These are phyloP conservation scores for Insectozyma bohioensis DNA, from an alignment of 1,139 yeast genomes.

Conservation along the genomic window DNA sequence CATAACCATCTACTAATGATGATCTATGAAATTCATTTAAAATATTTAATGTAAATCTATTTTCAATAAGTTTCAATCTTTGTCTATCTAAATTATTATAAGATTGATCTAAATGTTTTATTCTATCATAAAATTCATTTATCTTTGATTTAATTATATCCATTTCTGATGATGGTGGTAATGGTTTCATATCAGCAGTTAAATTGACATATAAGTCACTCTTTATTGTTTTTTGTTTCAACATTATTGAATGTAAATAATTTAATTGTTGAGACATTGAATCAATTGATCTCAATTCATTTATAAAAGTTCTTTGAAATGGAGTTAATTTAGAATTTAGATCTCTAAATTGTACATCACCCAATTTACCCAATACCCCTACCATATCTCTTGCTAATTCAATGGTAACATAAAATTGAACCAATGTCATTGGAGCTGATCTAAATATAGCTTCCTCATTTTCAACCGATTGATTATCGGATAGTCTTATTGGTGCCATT, in stretches of 20 bases:
- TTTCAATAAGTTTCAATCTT: conserved; percentile 29
- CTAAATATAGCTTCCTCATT: conserved; percentile 38
- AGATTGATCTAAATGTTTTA: conserved; percentile 35
- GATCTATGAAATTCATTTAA: conserved; percentile 30
- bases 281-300: conserved; percentile 65
- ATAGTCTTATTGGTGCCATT: conserved; percentile 11
- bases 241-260: conserved; percentile 36
- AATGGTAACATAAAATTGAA: conserved; percentile 88
- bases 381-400: conserved; percentile 90
- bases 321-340: conserved; percentile 74
- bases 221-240: conserved; percentile 26
- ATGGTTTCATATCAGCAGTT: conserved; percentile 26
- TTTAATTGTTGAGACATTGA: conserved; percentile 28
- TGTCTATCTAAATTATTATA: conserved; percentile 24
- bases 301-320: conserved; percentile 85
- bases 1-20: conserved; percentile 13
- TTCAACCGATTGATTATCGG: conserved; percentile 5
- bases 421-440: conserved; percentile 93
- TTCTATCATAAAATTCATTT: conserved; percentile 24
- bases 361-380: conserved; percentile 75
- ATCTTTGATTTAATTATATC: conserved; percentile 27
- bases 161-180: conserved; percentile 33
- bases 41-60: conserved; percentile 31
- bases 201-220: conserved; percentile 25
- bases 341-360: conserved; percentile 87